phyloP scores from a whole-genome alignment of 305 asterid genomes.

The Andrographis paniculata region DNA sequence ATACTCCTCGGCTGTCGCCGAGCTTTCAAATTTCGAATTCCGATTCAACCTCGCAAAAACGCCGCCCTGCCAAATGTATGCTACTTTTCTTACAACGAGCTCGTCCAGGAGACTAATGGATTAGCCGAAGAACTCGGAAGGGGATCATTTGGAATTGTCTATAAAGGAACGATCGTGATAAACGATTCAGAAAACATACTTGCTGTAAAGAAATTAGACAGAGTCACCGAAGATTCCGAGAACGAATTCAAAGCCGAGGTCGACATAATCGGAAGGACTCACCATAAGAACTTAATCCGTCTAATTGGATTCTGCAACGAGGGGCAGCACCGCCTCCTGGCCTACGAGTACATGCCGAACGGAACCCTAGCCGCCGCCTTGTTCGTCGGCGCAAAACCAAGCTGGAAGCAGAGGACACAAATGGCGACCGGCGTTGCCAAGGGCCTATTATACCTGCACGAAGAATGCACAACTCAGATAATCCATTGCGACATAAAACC shows the following conservation, averaged over 20 bases:
- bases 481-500: conserved; percentile 65
- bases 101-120: conserved; percentile 29
- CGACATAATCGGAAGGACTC: conserved; percentile 30
- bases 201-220: background rate
- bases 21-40: conserved; percentile 15
- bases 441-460: conserved; percentile 50
- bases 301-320: conserved; percentile 41
- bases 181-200: background rate
- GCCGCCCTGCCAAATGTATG: conserved; percentile 14
- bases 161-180: background rate
- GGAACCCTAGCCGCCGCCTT: conserved; percentile 31
- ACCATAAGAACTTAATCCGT: conserved; percentile 41
- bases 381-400: conserved; percentile 17
- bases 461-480: conserved; percentile 46
- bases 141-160: background rate
- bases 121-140: background rate
- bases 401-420: conserved; percentile 26
- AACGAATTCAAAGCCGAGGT: conserved; percentile 40
- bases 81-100: conserved; percentile 4
- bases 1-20: conserved; percentile 23
- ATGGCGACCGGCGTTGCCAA: conserved; percentile 34
- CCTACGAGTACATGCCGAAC: too few species aligned
- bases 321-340: conserved; percentile 29
- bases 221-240: conserved; percentile 15
- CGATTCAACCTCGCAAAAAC: background rate